Conservation (phyloP, 179 eudicot species). For the Beta corolliflora region DNA sequence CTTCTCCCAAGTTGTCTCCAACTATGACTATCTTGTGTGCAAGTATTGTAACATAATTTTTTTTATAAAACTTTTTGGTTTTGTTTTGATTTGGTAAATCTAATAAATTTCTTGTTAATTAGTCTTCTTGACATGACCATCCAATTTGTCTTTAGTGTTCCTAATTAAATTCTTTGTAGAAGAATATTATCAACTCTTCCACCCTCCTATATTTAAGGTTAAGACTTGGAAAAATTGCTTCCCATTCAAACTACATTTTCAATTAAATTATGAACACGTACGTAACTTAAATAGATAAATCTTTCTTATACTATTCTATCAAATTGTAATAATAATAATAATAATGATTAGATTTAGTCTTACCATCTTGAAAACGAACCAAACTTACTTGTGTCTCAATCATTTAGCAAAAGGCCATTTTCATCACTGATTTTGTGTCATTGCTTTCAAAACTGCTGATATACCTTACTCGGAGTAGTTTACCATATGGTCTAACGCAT, state of each 20-base stretch:
- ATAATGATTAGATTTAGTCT: constrained; percentile 21
- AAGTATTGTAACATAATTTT: background rate
- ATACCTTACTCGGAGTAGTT: background rate
- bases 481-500: constrained; percentile 16
- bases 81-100: background rate
- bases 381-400: constrained; percentile 23
- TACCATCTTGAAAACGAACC: constrained; percentile 19
- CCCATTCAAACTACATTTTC: constrained; percentile 36
- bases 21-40: background rate
- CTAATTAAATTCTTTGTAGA: constrained; percentile 5
- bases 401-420: constrained; percentile 21
- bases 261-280: constrained; percentile 31
- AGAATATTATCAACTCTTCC: constrained; percentile 17
- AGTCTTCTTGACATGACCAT: constrained; percentile 30
- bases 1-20: constrained; percentile 22
- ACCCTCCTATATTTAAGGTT: constrained; percentile 37
- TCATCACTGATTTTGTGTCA: constrained; percentile 22
- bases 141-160: constrained; percentile 30
- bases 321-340: constrained; percentile 5
- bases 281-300: constrained; percentile 28
- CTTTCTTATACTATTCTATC: background rate
- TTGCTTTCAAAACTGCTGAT: background rate
- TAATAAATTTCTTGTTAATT: background rate
- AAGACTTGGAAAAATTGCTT: constrained; percentile 32
- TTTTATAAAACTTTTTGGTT: background rate